Evolutionary conservation across 257 asterid genomes (phyloP).

Genomic region (Ilex aquifolium): DNA sequence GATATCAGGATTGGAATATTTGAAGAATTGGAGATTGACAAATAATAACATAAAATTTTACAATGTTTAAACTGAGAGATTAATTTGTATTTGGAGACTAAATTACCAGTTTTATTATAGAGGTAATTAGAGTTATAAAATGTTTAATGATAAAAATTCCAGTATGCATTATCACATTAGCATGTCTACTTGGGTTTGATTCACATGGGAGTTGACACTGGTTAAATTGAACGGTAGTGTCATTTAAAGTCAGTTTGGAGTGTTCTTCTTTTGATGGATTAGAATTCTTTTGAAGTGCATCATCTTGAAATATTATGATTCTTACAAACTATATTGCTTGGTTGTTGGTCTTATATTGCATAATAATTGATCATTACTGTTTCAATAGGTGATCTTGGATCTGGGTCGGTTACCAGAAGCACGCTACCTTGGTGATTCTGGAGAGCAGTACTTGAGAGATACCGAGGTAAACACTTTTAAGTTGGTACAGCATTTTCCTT

Average conservation of each 20-base stretch:
- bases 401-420: constrained; percentile 75
- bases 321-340: background rate
- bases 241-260: background rate
- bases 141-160: background rate
- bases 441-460: constrained; percentile 42
- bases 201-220: too few relatives aligned
- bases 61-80: too few relatives aligned
- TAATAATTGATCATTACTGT: constrained; percentile 2
- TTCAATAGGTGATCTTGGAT: constrained; percentile 60
- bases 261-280: background rate
- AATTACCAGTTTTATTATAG: too few relatives aligned
- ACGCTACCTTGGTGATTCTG: constrained; percentile 44
- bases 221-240: background rate
- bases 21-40: too few relatives aligned
- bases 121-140: too few relatives aligned
- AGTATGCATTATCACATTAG: background rate
- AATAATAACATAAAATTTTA: too few relatives aligned
- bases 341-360: background rate
- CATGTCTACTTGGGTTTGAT: background rate
- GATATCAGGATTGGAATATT: too few relatives aligned
- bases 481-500: background rate
- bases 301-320: background rate
- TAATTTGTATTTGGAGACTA: too few relatives aligned
- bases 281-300: constrained; percentile 1
- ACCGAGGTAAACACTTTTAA: constrained; percentile 42